These are phyloP conservation scores for Hypoxylon cercidicola DNA, from an alignment of 495 filamentous ascomycete genomes.

Conservation along the genomic window DNA sequence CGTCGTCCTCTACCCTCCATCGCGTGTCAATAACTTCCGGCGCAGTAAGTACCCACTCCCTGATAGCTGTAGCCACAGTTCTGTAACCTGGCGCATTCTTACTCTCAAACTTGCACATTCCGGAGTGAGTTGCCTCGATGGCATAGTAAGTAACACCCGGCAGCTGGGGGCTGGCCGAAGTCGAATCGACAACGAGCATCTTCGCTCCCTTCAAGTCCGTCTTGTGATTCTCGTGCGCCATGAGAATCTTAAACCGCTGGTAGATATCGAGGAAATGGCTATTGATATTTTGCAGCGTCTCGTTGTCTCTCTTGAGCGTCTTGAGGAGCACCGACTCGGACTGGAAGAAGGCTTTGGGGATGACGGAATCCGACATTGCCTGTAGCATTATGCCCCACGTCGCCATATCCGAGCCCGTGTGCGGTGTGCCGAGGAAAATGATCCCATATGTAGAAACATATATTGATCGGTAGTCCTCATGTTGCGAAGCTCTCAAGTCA, in stretches of 20 bases:
- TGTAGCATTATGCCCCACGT: conserved; percentile 81
- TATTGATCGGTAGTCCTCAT: conserved; percentile 78
- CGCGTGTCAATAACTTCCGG: conserved; percentile 65
- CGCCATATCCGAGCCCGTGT: conserved; percentile 80
- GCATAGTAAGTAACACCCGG: conserved; percentile 80
- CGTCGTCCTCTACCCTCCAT: conserved; percentile 72
- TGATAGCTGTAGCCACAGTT: conserved; percentile 75
- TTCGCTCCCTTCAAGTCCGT: conserved; percentile 72
- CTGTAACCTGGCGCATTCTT: conserved; percentile 77
- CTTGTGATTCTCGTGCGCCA: conserved; percentile 74
- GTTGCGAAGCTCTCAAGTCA: conserved; percentile 70
- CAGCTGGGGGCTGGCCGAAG: conserved; percentile 77
- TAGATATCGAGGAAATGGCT: conserved; percentile 78
- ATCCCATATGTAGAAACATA: conserved; percentile 87
- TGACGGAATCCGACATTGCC: conserved; percentile 73
- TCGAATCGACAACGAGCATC: conserved; percentile 74
- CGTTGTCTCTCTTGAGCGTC: conserved; percentile 79
- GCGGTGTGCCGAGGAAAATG: conserved; percentile 89
- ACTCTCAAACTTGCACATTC: conserved; percentile 87
- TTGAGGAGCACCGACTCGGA: conserved; percentile 74
- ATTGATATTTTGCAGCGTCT: conserved; percentile 84
- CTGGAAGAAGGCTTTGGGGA: conserved; percentile 77
- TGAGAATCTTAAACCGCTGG: conserved; percentile 73
- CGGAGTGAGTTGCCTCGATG: conserved; percentile 85
- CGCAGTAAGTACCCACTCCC: conserved; percentile 72